These are phyloP conservation scores for Kuraishia molischiana DNA, from an alignment of 805 yeast species.

Conservation along the genomic window DNA sequence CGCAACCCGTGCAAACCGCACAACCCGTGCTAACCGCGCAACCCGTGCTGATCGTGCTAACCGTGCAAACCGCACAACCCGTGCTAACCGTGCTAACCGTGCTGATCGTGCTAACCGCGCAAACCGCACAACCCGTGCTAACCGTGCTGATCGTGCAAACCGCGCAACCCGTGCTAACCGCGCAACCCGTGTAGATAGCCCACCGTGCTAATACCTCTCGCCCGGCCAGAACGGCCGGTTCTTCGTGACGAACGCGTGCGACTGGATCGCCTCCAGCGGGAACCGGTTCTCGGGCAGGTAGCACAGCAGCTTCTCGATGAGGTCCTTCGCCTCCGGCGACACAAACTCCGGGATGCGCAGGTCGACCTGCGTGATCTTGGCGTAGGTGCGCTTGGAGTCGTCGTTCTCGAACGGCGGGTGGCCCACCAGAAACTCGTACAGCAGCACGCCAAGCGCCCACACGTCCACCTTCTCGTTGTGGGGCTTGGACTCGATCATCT, in stretches of 20 bases:
- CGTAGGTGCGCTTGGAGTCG: constrained; percentile 68
- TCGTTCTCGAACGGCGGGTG: constrained; percentile 87
- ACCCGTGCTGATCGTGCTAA: no score
- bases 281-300: constrained; percentile 64
- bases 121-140: no score
- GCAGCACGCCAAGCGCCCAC: constrained; percentile 87
- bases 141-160: no score
- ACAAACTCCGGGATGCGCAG: constrained; percentile 63
- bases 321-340: constrained; percentile 65
- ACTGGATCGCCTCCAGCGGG: constrained; percentile 46
- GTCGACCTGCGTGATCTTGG: constrained; percentile 71
- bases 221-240: constrained; percentile 51
- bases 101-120: no score
- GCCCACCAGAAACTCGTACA: constrained; percentile 82
- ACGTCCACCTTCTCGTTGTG: constrained; percentile 76
- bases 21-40: no score
- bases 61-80: no score
- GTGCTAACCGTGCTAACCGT: no score
- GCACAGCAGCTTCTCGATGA: constrained; percentile 53
- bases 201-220: no score
- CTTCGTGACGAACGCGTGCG: constrained; percentile 78
- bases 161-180: no score
- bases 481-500: constrained; percentile 76
- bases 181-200: no score
- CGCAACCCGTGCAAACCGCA: no score